Percentiles rank a stretch among this genome's conserved stretches.
Conservation (phyloP, 139 green algal species). For the Yamagishiella unicocca region DNA sequence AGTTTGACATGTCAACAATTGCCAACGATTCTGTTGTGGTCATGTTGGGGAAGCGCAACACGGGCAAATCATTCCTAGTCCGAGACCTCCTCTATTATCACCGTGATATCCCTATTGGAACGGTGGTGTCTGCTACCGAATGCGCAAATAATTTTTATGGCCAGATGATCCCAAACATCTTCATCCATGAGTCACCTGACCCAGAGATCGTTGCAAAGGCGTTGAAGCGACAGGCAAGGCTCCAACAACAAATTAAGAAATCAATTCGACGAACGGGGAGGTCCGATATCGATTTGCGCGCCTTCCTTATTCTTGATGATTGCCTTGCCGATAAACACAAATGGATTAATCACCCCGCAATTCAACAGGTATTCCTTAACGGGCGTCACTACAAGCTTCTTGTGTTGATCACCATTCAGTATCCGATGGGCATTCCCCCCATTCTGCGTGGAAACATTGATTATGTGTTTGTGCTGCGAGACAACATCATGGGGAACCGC, state of each 20-base stretch:
- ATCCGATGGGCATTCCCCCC: conserved; percentile 32
- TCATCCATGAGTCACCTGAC: conserved; percentile 47
- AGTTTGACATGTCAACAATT: conserved; percentile 11
- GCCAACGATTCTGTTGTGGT: conserved; percentile 22
- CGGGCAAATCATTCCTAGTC: conserved; percentile 39
- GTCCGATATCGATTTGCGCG: not conserved
- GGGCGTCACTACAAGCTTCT: conserved; percentile 42
- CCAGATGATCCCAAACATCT: conserved; percentile 30
- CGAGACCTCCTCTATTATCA: conserved; percentile 46
- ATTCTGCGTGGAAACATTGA: conserved; percentile 40
- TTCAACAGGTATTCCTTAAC: conserved; percentile 41
- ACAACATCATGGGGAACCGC: conserved; percentile 25
- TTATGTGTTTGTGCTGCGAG: conserved; percentile 54
- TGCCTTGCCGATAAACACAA: conserved; percentile 34
- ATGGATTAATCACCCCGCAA: conserved; percentile 28
- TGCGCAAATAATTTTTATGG: conserved; percentile 27
- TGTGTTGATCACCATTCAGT: conserved; percentile 51
- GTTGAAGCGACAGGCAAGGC: conserved; percentile 22
- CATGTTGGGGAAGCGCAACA: conserved; percentile 52
- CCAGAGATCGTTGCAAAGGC: conserved; percentile 28
- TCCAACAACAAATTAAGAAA: not conserved
- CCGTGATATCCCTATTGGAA: conserved; percentile 25
- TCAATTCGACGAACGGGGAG: not conserved
- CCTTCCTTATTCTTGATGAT: conserved; percentile 54
- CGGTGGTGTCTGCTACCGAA: conserved; percentile 42